Conservation (phyloP, 192 early-diverging fungal genomes). For the Chytriomyces hyalinus region DNA sequence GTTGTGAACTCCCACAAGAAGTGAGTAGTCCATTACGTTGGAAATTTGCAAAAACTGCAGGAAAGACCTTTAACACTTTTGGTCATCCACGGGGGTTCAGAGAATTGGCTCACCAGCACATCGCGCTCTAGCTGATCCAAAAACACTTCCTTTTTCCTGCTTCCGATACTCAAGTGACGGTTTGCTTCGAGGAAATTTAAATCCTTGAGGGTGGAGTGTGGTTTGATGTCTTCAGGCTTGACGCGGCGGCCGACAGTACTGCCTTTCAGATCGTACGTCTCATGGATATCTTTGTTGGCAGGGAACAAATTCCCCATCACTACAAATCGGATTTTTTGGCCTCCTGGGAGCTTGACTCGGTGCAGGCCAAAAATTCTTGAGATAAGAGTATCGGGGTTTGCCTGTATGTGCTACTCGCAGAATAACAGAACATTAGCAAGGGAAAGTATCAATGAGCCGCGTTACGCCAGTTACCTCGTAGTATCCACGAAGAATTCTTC, state of each 20-base stretch:
- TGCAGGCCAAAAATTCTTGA: constrained; percentile 95
- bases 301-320: constrained; percentile 99
- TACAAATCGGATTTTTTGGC: constrained; percentile 95
- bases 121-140: constrained; percentile 87
- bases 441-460: not conserved
- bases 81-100: constrained; percentile 78
- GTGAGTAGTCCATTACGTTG: constrained; percentile 98
- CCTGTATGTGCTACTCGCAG: constrained; percentile 76
- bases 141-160: constrained; percentile 77
- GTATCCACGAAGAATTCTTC: constrained; percentile 83
- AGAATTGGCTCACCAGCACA: constrained; percentile 56
- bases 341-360: constrained; percentile 91
- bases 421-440: not conserved
- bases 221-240: constrained; percentile 77
- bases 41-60: constrained; percentile 66
- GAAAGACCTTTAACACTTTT: constrained; percentile 85
- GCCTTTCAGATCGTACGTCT: constrained; percentile 94
- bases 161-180: constrained; percentile 80
- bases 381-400: constrained; percentile 89
- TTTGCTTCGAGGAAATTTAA: constrained; percentile 86
- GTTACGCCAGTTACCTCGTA: constrained; percentile 63
- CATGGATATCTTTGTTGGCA: constrained; percentile 94
- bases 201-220: constrained; percentile 92
- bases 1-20: constrained; percentile 88
- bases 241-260: constrained; percentile 86